A percentile compares a stretch with the other conserved stretches of the same genome.
phyloP scores from a whole-genome alignment of 2,329 filamentous ascomycete genomes.

The Aspergillus costaricaensis region DNA sequence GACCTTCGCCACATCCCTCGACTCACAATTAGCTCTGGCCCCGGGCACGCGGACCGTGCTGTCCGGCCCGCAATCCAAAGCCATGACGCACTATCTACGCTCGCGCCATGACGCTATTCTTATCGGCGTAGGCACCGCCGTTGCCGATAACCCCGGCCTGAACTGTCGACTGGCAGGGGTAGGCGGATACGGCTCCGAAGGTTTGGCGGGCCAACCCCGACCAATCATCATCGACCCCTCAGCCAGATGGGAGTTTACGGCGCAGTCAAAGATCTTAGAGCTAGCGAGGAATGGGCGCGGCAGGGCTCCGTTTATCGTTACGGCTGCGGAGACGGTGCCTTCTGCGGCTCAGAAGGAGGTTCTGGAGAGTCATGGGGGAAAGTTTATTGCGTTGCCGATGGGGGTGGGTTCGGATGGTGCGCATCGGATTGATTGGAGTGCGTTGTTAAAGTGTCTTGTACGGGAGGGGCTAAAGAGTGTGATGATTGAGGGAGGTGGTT shows the following conservation, averaged over 20 bases:
- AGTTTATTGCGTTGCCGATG: conserved; percentile 32
- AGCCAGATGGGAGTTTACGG: conserved; percentile 66
- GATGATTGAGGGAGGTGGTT: conserved; percentile 87
- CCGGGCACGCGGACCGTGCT: conserved; percentile 75
- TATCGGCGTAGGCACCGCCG: conserved; percentile 78
- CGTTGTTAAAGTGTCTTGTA: conserved; percentile 59
- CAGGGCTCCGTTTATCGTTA: conserved; percentile 70
- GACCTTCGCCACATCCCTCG: conserved; percentile 85
- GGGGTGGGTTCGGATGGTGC: conserved; percentile 12
- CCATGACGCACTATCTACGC: conserved; percentile 94
- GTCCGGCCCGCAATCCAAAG: conserved; percentile 80
- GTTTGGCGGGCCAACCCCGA: conserved; percentile 64
- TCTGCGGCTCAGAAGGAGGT: conserved; percentile 19
- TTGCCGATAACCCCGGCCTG: conserved; percentile 80
- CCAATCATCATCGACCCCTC: conserved; percentile 79
- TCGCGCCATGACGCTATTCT: conserved; percentile 81
- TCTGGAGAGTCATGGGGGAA: conserved; percentile 34
- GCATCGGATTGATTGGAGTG: conserved; percentile 56
- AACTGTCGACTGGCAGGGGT: conserved; percentile 74
- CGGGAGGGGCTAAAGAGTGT: conserved; percentile 67
- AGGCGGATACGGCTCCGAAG: conserved; percentile 54
- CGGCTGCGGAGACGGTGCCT: conserved; percentile 15
- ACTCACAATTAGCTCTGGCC: conserved; percentile 71
- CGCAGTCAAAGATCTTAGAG: conserved; percentile 64
- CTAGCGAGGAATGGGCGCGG: conserved; percentile 65